Percentiles rank a stretch among this genome's conserved stretches.
Evolutionary conservation across 768 basidiomycete genomes (phyloP).

Genomic region (Baorangia bicolor): DNA sequence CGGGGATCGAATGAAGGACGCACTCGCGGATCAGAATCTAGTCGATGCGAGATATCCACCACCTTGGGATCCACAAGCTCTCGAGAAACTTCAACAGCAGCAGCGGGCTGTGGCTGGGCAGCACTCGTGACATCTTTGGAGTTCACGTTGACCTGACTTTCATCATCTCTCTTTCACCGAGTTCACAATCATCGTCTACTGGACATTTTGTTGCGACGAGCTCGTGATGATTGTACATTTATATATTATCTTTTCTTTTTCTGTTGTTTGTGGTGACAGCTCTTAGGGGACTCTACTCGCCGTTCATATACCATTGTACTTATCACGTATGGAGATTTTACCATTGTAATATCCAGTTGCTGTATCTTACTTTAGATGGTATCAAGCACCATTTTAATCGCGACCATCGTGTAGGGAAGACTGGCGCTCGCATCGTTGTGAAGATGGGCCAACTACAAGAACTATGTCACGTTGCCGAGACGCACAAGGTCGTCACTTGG

Average conservation of each 20-base stretch:
- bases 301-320: slow-evolving; percentile 16
- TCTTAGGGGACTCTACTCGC: slow-evolving; percentile 8
- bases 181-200: neutral
- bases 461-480: neutral
- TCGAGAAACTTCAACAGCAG: slow-evolving; percentile 30
- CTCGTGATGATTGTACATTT: neutral
- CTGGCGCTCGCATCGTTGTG: fast-evolving
- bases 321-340: neutral
- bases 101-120: slow-evolving; percentile 19
- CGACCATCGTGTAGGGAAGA: neutral
- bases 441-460: neutral
- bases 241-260: neutral
- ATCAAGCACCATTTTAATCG: neutral
- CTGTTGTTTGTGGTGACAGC: neutral
- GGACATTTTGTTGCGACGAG: slow-evolving; percentile 1
- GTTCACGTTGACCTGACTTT: neutral
- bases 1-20: slow-evolving; percentile 70
- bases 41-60: slow-evolving; percentile 70
- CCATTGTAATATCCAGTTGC: slow-evolving; percentile 22
- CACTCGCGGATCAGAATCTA: slow-evolving; percentile 75
- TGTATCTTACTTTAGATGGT: slow-evolving; percentile 20
- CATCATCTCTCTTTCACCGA: neutral
- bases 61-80: slow-evolving; percentile 60
- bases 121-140: slow-evolving; percentile 6
- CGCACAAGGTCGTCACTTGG: no score